Evolutionary conservation across 495 filamentous ascomycete genomes (phyloP), one percentile per base, ranked within the genome.

Genomic region (Penicillium bovifimosum): DNA sequence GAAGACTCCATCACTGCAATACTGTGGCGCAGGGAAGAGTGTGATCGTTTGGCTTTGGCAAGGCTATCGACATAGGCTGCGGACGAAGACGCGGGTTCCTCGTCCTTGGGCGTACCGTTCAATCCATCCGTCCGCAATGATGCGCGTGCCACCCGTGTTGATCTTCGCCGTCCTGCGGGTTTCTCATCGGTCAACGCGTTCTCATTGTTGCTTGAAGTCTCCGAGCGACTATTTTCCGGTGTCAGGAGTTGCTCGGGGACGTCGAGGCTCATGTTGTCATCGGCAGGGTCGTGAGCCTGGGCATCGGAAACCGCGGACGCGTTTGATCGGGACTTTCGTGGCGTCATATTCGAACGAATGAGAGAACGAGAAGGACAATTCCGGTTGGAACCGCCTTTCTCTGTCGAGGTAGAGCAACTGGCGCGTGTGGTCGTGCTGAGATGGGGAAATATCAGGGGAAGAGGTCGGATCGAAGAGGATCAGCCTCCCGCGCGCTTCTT

Each of bases 161-260:
- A 75, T 35, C 65, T 66, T 29, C 68, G 68, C 45, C 69, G 69
- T 39, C 61, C 28, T 9, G 61, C 56, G 20, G 67, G 58, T 54
- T 72, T 74, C 52, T 76, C 73, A 17, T 76, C 73, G 14, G 57
- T 54, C 18, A 61, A 70, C 62, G 68, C 68, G 66, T 72, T 67
- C 58, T 74, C 73, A 61, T 72, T 72, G 57, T 75, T 76, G 63
- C 73, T 76, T 3, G 73, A 76, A 1, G 73, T 76, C 50, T 76
- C 73, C n/a, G 73, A 76, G 49, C 73, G 72, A 52, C 73, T 75
- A 36, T 71, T 70, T 47, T 76, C 73, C 32, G 73, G 73, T 3
- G 73, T 76, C 17, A 76, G 62, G 13, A 76, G 67, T 53, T 75
- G 72, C 62, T 70, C 73, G 14, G 73, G 62, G 32, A 73, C 65